Evolutionary conservation across 164 flowering plant species (phyloP).

Genomic region (grape (Vitis vinifera)): ASM3070453v1 NC_081805.1:2181001-2181500

Average conservation of each 20-base stretch:
- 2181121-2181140: neutral
- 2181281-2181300: no score
- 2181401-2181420: constrained; percentile 96
- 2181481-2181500: constrained; percentile 79
- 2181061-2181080: no score
- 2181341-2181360: neutral
- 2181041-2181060: no score
- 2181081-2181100: no score
- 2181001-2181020: constrained; percentile 5
- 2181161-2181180: neutral
- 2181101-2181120: neutral
- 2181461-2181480: constrained; percentile 95
- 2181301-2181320: no score
- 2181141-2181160: neutral
- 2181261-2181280: no score
- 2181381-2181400: constrained; percentile 43
- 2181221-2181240: no score
- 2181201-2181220: neutral
- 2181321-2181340: no score
- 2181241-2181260: no score
- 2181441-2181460: constrained; percentile 97
- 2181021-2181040: neutral
- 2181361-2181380: neutral
- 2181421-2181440: constrained; percentile 84
- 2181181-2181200: no score